Evolutionary conservation across 805 yeast genomes (phyloP).

Genomic region (Yarrowia bubula): DNA sequence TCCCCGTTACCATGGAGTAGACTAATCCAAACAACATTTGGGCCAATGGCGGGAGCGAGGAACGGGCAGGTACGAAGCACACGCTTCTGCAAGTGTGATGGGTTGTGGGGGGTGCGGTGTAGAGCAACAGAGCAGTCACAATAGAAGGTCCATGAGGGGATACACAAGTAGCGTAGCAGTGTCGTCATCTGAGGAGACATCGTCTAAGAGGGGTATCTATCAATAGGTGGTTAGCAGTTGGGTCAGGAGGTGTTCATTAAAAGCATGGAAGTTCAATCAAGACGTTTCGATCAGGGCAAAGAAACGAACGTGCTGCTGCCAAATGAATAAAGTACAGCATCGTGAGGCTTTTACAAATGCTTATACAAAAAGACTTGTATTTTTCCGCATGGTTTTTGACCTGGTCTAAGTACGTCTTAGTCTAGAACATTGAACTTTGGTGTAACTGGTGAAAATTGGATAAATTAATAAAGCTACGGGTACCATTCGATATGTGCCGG

Average conservation of each 20-base stretch:
- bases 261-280: too few species aligned
- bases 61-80: conserved; percentile 15
- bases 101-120: neutral
- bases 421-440: neutral
- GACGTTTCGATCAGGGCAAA: too few species aligned
- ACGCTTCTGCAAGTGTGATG: conserved; percentile 3
- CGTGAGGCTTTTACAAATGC: conserved; percentile 1
- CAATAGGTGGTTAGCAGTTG: neutral
- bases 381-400: neutral
- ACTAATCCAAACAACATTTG: conserved; percentile 1
- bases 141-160: neutral
- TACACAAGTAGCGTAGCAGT: neutral
- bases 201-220: neutral
- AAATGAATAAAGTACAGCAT: neutral
- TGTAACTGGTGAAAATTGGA: neutral
- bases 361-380: neutral
- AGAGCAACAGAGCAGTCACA: too few species aligned
- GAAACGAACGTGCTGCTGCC: too few species aligned
- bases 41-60: conserved; percentile 12
- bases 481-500: neutral
- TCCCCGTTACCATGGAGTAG: neutral
- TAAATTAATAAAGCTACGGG: neutral
- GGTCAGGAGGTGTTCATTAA: too few species aligned
- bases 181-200: neutral
- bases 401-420: conserved; percentile 1